Evolutionary conservation across 148 eudicot genomes (phyloP), one percentile per base, ranked within the genome.

Genomic region (Selenicereus undatus): DNA sequence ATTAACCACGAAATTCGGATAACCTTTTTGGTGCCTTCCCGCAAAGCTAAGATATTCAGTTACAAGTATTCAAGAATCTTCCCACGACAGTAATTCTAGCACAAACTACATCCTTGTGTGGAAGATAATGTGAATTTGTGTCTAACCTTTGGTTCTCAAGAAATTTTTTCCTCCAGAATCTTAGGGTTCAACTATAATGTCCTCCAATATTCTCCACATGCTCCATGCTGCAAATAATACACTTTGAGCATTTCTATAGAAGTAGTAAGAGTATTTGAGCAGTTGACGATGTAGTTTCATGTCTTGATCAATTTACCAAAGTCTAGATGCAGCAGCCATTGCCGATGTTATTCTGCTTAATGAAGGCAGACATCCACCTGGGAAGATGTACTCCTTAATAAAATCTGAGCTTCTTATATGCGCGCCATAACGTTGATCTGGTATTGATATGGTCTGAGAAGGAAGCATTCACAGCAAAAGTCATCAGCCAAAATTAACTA

Each of bases 351-450:
- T 86, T 80, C 89, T 81, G 76, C 90, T 89, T 64, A 94, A 81
- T 27, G 89, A 88, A 74, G 93, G 97, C 18, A 94, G 42, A 79
- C 90, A 90, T 80, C 95, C 95, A 42, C 98, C 97, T 0, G 95
- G 93, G 76, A 92, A 94, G 50, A 94, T 94, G 80, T 91, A 94
- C 76, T 94, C 98, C 77, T 85, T 92, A 14, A 92, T 89, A 74
- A 92, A 94, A 75, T 86, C 91, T 3, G 93, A 87, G 88, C 93
- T 91, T 54, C 78, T 86, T 72, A 91, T 83, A 79, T 81, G 86
- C 80, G 86, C 97, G 12, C 92, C 94, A 82, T 90, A 94, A 43
- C 91, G 81, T 78, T 86, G 89, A 79, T 94, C 98, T 76, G 97
- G 91, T 78, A 94, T 89, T 1, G 91, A 89, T 84, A 86, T 89